Conservation (phyloP, 805 yeast species). For the Metschnikowia peoriensis region DNA sequence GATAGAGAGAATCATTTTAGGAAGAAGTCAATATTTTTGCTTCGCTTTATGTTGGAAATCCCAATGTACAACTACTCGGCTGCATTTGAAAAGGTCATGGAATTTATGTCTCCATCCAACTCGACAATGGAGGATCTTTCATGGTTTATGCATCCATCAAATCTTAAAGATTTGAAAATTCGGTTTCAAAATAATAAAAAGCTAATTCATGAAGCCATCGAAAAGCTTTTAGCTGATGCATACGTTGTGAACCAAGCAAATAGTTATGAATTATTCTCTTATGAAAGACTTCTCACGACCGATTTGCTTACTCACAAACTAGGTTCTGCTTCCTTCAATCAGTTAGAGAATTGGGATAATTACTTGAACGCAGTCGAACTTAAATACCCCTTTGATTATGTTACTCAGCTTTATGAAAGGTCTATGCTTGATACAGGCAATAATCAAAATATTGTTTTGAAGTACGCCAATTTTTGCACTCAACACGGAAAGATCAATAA, state of each 20-base stretch:
- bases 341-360: constrained; percentile 55
- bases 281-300: constrained; percentile 41
- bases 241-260: constrained; percentile 56
- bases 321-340: constrained; percentile 36
- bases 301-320: constrained; percentile 36
- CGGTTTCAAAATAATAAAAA: constrained; percentile 22
- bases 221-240: constrained; percentile 49
- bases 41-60: constrained; percentile 51
- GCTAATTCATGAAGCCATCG: constrained; percentile 34
- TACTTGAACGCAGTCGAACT: constrained; percentile 57
- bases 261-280: constrained; percentile 47
- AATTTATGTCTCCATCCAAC: constrained; percentile 28
- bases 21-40: constrained; percentile 39
- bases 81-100: constrained; percentile 23
- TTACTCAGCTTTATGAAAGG: constrained; percentile 45
- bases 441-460: constrained; percentile 51
- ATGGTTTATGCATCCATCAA: constrained; percentile 21
- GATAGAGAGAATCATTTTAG: constrained; percentile 22
- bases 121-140: constrained; percentile 13
- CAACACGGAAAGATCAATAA: constrained; percentile 21
- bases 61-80: constrained; percentile 55
- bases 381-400: constrained; percentile 18
- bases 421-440: constrained; percentile 45
- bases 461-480: constrained; percentile 45
- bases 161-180: constrained; percentile 14